Evolutionary conservation across 306 rosid genomes (phyloP).

Genomic region (Quercus mongolica): DNA sequence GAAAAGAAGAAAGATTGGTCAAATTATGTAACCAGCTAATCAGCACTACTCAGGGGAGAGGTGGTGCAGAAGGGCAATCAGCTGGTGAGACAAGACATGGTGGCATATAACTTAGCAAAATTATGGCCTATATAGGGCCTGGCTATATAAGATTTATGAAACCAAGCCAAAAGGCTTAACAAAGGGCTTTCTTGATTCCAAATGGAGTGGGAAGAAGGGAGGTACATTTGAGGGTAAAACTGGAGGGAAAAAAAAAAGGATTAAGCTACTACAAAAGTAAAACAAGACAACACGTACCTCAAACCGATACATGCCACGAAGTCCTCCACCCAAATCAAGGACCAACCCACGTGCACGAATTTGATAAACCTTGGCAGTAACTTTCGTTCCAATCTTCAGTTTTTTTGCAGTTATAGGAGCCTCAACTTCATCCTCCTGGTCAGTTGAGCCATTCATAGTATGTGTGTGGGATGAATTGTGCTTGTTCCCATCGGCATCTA

Average conservation of each 20-base stretch:
- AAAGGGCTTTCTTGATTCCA: too few relatives aligned
- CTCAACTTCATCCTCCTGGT: constrained; percentile 31
- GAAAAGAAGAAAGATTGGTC: neutral
- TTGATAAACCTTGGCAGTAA: constrained; percentile 71
- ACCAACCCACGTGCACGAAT: constrained; percentile 79
- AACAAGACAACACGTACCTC: constrained; percentile 50
- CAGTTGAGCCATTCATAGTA: neutral
- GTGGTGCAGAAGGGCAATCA: neutral
- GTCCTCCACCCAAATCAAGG: constrained; percentile 85
- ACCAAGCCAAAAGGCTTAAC: neutral
- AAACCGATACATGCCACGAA: constrained; percentile 79
- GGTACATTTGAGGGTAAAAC: neutral
- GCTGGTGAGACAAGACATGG: neutral
- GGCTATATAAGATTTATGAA: neutral
- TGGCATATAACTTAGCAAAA: neutral
- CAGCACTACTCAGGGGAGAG: neutral
- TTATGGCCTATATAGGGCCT: neutral
- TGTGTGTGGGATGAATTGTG: neutral
- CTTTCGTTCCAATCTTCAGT: constrained; percentile 66
- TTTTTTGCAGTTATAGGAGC: constrained; percentile 27
- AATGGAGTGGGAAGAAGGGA: neutral
- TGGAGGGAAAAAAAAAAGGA: neutral
- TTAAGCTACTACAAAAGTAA: neutral
- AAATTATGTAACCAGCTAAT: neutral
- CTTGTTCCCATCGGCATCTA: constrained; percentile 3